Conservation (phyloP, 768 basidiomycete genomes). For the Coprinopsis strossmayeri region DNA sequence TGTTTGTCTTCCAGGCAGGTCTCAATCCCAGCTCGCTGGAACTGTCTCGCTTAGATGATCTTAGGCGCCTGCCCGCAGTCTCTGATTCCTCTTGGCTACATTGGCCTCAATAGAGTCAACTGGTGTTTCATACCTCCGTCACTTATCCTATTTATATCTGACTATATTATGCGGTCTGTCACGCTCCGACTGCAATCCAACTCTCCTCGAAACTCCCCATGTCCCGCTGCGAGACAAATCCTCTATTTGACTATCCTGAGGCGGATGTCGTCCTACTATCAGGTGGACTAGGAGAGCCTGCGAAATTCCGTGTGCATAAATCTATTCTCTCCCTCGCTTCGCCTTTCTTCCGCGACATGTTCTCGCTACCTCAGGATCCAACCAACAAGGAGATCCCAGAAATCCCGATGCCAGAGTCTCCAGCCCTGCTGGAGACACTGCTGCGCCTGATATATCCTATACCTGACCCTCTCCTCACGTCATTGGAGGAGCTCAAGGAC, state of each 20-base stretch:
- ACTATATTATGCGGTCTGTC: too few species aligned
- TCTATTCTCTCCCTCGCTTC: constrained; percentile 59
- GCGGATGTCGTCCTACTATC: constrained; percentile 52
- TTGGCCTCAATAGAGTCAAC: too few species aligned
- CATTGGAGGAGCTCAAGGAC: constrained; percentile 46
- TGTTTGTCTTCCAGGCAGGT: not conserved
- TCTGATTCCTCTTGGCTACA: too few species aligned
- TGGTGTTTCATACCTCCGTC: too few species aligned
- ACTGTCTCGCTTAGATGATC: not conserved
- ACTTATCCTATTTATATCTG: too few species aligned
- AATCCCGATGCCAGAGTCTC: constrained; percentile 51
- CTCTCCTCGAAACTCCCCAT: not conserved
- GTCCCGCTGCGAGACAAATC: too few species aligned
- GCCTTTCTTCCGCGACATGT: constrained; percentile 64
- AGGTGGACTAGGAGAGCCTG: constrained; percentile 22
- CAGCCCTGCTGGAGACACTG: constrained; percentile 37
- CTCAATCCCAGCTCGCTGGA: constrained; percentile 4
- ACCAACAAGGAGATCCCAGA: constrained; percentile 26
- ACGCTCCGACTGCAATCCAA: not conserved
- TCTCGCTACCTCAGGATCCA: constrained; percentile 51
- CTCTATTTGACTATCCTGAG: constrained; percentile 24
- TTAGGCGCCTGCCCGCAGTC: too few species aligned
- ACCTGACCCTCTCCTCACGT: constrained; percentile 42
- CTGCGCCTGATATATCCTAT: constrained; percentile 60
- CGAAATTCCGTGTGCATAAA: constrained; percentile 55